Base-by-base conservation (phyloP, 2,329 filamentous ascomycete genomes). In the Aureobasidium melanogenum region DNA sequence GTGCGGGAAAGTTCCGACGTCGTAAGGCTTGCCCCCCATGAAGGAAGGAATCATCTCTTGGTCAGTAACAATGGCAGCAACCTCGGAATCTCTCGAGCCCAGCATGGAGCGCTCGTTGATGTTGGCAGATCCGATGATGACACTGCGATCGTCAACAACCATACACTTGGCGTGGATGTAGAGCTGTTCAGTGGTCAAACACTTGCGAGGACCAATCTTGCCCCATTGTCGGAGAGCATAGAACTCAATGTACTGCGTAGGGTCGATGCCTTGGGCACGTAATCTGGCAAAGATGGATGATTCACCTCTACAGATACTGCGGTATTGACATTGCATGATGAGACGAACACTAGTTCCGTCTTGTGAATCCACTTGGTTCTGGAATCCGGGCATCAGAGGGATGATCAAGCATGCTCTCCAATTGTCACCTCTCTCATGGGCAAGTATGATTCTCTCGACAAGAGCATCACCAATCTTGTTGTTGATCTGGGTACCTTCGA, bases 101-200 rank as follows among this genome's bases (percentile, higher is more conserved):
- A 97, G 75, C 91, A 97, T 91, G 7, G 93, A 97, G 48, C 94
- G 86, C 74, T 99, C 94, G 69, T 99, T 99, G 79, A 99, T 97
- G 72, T 99, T 99, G 58, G 94, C 94, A 48, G 93, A 97, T 19
- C 94, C 94, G 68, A 99, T 99, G 64, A 99, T 86, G 22, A 88
- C 93, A 62, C 94, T 85, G 36, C 93, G 85, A 70, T 99, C 94
- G 73, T 99, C 94, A 5, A 96, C 93, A 61, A 99, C 83, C 80
- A 97, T 97, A 66, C 88, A 88, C 76, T 99, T 99, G 64, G 94
- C 94, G 70, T 99, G 94, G 62, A 99, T 97, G 71, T 99, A 99
- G 12, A 99, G 82, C 75, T 97, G 94, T 73, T 99, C 94, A 0
- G 94, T 97, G 3, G 94, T 91, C 39, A 97, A 78, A 62, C 86